Conservation (phyloP, 164 flowering plant species). For the Buxus sempervirens region DNA sequence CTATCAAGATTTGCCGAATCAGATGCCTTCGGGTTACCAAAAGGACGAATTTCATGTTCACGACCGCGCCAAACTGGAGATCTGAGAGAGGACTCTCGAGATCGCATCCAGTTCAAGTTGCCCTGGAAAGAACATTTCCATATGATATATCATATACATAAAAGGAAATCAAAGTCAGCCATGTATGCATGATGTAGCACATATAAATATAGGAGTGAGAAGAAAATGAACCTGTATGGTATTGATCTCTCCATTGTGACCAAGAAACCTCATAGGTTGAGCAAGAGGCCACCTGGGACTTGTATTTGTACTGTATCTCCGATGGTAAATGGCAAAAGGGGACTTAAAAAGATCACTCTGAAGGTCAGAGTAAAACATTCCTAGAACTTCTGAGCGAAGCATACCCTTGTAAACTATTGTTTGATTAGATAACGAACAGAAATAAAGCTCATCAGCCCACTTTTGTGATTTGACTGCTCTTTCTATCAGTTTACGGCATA, state of each 20-base stretch:
- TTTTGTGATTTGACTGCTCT: constrained; percentile 50
- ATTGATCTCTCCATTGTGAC: constrained; percentile 99
- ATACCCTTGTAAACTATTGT: constrained; percentile 98
- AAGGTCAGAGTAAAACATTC: constrained; percentile 80
- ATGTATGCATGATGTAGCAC: not conserved
- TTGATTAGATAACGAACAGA: constrained; percentile 95
- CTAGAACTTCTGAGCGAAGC: constrained; percentile 98
- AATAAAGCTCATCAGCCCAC: constrained; percentile 91
- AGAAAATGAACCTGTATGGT: constrained; percentile 73
- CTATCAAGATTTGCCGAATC: constrained; percentile 99
- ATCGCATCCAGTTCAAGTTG: constrained; percentile 99
- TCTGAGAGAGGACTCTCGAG: constrained; percentile 81
- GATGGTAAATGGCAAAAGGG: constrained; percentile 92
- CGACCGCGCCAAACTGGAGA: constrained; percentile 98
- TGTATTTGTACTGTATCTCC: constrained; percentile 96
- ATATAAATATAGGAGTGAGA: not conserved
- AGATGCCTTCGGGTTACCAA: constrained; percentile 90
- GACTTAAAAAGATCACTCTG: constrained; percentile 79
- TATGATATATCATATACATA: not conserved
- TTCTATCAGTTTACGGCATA: constrained; percentile 89
- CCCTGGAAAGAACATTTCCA: constrained; percentile 49
- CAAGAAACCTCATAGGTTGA: constrained; percentile 98
- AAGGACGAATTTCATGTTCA: constrained; percentile 96
- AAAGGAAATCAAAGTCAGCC: not conserved
- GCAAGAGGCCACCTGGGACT: constrained; percentile 99